phyloP scores from a whole-genome alignment of 2,329 filamentous ascomycete species.

The Botrytis pseudocinerea region DNA sequence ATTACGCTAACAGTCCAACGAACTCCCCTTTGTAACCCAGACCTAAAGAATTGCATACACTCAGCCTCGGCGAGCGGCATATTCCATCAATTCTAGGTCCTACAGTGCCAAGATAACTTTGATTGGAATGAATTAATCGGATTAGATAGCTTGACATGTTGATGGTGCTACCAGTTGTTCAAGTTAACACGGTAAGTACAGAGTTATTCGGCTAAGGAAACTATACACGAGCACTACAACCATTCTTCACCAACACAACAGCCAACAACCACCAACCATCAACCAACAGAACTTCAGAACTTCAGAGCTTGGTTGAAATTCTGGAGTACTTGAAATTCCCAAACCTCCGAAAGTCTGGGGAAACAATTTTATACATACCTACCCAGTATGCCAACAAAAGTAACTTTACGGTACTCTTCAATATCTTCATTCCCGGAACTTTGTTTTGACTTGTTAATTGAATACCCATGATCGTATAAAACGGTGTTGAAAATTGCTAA shows the following conservation, averaged over 20 bases:
- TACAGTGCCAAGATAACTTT: slow-evolving; percentile 14
- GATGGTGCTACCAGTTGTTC: neutral
- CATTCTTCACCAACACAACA: neutral
- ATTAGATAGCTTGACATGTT: slow-evolving; percentile 13
- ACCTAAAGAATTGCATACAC: slow-evolving; percentile 4
- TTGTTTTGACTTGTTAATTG: neutral
- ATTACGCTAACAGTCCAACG: neutral
- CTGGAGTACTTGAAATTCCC: neutral
- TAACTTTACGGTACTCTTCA: neutral
- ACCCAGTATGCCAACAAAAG: neutral
- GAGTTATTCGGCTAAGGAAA: neutral
- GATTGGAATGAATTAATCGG: neutral
- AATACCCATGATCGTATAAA: neutral
- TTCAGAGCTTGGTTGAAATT: too few species aligned
- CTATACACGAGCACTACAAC: neutral
- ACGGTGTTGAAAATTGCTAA: neutral
- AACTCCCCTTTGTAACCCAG: slow-evolving; percentile 10
- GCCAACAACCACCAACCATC: too few species aligned
- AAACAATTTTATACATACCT: neutral
- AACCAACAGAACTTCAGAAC: too few species aligned
- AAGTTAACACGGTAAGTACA: neutral
- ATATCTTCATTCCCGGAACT: neutral
- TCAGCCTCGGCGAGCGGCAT: slow-evolving; percentile 23
- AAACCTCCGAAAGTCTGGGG: slow-evolving; percentile 1
- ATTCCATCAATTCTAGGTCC: slow-evolving; percentile 8